phyloP scores from a whole-genome alignment of 352 stramenopile species.

The Globisporangium cederbergense region DNA sequence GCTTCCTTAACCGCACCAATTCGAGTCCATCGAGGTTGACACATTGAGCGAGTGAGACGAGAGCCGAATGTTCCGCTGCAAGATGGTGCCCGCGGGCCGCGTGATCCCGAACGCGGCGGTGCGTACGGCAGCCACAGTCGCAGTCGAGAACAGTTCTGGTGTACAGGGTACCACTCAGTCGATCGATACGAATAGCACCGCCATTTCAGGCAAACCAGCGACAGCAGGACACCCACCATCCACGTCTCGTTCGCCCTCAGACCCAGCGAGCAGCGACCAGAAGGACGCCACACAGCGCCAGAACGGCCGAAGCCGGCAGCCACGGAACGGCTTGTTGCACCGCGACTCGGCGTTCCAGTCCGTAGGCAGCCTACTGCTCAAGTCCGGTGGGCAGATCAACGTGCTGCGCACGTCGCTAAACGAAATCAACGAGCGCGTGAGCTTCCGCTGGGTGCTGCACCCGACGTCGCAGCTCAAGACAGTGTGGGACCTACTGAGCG shows the following conservation, averaged over 20 bases:
- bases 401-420: constrained; percentile 64
- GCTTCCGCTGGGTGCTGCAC: constrained; percentile 52
- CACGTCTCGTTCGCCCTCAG: neutral
- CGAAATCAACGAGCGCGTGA: constrained; percentile 47
- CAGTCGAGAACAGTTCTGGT: neutral
- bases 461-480: constrained; percentile 48
- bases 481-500: constrained; percentile 56
- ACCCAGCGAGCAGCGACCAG: neutral
- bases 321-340: constrained; percentile 10
- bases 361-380: constrained; percentile 26
- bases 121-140: neutral
- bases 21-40: neutral
- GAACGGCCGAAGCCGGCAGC: neutral
- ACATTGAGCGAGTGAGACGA: neutral
- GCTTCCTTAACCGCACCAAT: too few relatives aligned
- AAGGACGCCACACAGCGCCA: neutral
- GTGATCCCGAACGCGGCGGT: constrained; percentile 5
- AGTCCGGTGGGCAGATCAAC: constrained; percentile 31
- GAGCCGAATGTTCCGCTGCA: constrained; percentile 9
- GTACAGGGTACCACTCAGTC: neutral
- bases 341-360: constrained; percentile 23
- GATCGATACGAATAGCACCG: neutral
- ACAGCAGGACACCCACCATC: neutral
- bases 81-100: constrained; percentile 3
- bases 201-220: neutral